A percentile compares a stretch with the other conserved stretches of the same genome.
Conservation (phyloP, 2,329 filamentous ascomycete genomes). For the Ascomycota sp. region DNA sequence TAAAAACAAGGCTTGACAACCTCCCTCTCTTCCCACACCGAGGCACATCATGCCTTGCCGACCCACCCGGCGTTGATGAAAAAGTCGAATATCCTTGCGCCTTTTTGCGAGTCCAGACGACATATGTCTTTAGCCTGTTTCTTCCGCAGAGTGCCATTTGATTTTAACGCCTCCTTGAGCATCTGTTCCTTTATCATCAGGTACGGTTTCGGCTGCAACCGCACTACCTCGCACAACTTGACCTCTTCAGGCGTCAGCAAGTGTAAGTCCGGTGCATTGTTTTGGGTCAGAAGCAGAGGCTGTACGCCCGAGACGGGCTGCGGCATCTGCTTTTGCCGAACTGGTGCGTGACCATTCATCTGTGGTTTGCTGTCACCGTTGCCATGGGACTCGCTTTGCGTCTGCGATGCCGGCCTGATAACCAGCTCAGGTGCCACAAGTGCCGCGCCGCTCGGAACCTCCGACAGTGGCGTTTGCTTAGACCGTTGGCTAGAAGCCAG, state of each 20-base stretch:
- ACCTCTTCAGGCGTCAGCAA: constrained; percentile 67
- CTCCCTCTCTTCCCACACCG: no score
- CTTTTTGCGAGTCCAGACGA: constrained; percentile 65
- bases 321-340: constrained; percentile 28
- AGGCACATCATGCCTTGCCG: constrained; percentile 55
- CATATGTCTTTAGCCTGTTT: constrained; percentile 81
- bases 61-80: constrained; percentile 89
- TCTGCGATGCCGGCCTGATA: constrained; percentile 26
- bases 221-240: constrained; percentile 66
- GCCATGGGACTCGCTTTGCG: constrained; percentile 12
- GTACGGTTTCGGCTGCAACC: constrained; percentile 85
- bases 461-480: constrained; percentile 44
- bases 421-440: constrained; percentile 63
- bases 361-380: constrained; percentile 31
- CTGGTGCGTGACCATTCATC: constrained; percentile 26
- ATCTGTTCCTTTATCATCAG: constrained; percentile 84
- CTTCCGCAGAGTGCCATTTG: constrained; percentile 76
- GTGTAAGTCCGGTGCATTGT: constrained; percentile 65
- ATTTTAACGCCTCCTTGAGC: constrained; percentile 77
- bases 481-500: constrained; percentile 52
- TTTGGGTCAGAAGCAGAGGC: constrained; percentile 48
- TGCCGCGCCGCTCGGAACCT: constrained; percentile 55
- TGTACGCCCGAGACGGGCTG: constrained; percentile 39
- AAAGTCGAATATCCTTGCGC: constrained; percentile 77
- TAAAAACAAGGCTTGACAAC: no score